phyloP scores from a whole-genome alignment of 2,329 filamentous ascomycete species.

The Sporothrix pseudoabietina region DNA sequence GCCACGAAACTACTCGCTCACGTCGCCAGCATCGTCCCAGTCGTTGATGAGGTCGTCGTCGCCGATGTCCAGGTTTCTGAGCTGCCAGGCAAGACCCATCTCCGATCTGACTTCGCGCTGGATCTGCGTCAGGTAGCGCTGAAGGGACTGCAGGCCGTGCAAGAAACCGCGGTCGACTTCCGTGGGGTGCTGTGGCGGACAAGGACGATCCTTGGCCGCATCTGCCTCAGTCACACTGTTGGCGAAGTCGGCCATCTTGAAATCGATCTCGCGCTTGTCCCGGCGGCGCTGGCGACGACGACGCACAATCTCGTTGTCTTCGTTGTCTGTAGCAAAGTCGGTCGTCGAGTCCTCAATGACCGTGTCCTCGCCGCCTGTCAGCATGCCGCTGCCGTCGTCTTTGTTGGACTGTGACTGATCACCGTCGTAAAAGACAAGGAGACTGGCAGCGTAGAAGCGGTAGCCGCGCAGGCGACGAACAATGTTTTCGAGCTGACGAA shows the following conservation, averaged over 20 bases:
- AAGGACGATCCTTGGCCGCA: slow-evolving; percentile 61
- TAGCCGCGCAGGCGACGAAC: slow-evolving; percentile 79
- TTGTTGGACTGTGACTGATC: slow-evolving; percentile 59
- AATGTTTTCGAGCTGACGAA: slow-evolving; percentile 80
- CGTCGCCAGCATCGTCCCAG: slow-evolving; percentile 40
- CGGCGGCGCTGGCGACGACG: slow-evolving; percentile 34
- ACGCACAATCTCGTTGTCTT: slow-evolving; percentile 45
- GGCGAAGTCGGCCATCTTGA: slow-evolving; percentile 98
- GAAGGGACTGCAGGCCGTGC: slow-evolving; percentile 75
- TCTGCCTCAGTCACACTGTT: slow-evolving; percentile 94
- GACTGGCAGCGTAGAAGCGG: slow-evolving; percentile 90
- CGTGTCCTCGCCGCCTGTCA: slow-evolving; percentile 56
- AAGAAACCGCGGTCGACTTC: slow-evolving; percentile 88
- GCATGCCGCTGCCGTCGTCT: slow-evolving; percentile 30
- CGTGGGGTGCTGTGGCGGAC: slow-evolving; percentile 78
- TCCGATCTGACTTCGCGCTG: slow-evolving; percentile 70
- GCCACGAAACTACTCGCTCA: slow-evolving; percentile 40
- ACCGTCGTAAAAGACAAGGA: slow-evolving; percentile 96
- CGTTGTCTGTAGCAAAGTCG: slow-evolving; percentile 60
- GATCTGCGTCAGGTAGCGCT: slow-evolving; percentile 84
- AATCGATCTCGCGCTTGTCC: slow-evolving; percentile 69
- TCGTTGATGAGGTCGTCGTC: slow-evolving; percentile 32
- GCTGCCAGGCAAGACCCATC: slow-evolving; percentile 47
- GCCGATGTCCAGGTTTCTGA: slow-evolving; percentile 25
- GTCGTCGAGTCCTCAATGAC: slow-evolving; percentile 60